Conservation (phyloP, 202 grass and related monocot genomes). For the Tripidium arundinaceum region DNA sequence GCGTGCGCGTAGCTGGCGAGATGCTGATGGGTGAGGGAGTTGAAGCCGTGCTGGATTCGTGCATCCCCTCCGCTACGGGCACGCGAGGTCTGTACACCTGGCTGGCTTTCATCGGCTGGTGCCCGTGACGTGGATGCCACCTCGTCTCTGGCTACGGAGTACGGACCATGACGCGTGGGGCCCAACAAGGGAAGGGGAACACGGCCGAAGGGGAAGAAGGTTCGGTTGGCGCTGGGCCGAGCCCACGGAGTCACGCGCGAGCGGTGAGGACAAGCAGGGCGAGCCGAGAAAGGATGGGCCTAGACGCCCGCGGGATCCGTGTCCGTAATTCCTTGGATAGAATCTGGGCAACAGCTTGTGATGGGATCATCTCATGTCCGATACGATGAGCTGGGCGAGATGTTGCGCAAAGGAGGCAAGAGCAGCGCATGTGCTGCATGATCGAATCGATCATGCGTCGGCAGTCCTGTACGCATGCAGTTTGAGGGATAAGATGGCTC, state of each 20-base stretch:
- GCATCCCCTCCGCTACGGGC: too few relatives aligned
- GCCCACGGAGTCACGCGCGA: neutral
- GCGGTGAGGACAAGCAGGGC: neutral
- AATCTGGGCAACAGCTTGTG: neutral
- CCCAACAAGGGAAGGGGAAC: neutral
- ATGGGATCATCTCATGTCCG: neutral
- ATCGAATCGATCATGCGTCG: neutral
- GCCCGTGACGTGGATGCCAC: too few relatives aligned
- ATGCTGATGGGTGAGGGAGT: neutral
- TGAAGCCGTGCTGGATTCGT: too few relatives aligned
- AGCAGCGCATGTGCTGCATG: neutral
- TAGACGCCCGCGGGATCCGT: neutral
- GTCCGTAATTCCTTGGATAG: slow-evolving; percentile 7
- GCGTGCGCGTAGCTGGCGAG: neutral
- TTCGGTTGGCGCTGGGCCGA: neutral
- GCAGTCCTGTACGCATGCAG: neutral
- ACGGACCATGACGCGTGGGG: neutral
- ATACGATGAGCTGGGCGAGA: neutral
- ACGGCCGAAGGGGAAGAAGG: too few relatives aligned
- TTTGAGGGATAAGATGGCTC: neutral
- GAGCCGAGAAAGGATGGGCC: neutral
- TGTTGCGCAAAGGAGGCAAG: neutral
- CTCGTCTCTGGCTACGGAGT: too few relatives aligned
- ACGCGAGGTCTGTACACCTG: too few relatives aligned
- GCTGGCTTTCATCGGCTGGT: too few relatives aligned